These are phyloP conservation scores for Hamamelis virginiana DNA, from an alignment of 164 flowering plant genomes.

Conservation along the genomic window DNA sequence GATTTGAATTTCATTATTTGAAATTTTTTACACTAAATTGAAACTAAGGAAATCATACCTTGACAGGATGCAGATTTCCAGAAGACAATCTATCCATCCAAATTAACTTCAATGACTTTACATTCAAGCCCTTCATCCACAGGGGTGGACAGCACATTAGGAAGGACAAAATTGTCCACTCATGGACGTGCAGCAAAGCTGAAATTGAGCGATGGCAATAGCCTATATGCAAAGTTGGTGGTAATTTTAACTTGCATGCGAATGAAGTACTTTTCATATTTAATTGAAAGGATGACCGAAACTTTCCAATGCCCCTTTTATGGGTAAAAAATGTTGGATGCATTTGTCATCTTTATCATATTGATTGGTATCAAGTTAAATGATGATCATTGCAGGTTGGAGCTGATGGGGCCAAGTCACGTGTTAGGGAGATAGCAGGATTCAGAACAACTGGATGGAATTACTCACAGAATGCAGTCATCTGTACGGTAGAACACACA, in stretches of 20 bases:
- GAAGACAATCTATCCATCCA: conserved; percentile 63
- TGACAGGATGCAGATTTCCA: conserved; percentile 54
- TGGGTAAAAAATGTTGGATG: not conserved
- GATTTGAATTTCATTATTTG: not conserved
- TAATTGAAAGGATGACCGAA: not conserved
- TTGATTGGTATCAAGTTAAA: not conserved
- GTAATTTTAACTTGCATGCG: conserved; percentile 37
- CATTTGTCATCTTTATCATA: not conserved
- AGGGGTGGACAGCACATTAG: conserved; percentile 20
- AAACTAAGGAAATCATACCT: not conserved
- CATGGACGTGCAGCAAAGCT: conserved; percentile 54
- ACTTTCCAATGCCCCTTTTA: not conserved
- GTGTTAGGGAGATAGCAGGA: conserved; percentile 85
- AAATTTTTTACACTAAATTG: not conserved
- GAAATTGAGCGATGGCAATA: conserved; percentile 72
- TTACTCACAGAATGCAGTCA: conserved; percentile 86
- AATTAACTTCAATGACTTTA: conserved; percentile 61
- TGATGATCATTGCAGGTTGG: conserved; percentile 62
- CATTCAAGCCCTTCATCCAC: conserved; percentile 33
- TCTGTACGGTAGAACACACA: conserved; percentile 86
- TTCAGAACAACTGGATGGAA: conserved; percentile 86
- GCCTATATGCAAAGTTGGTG: conserved; percentile 81
- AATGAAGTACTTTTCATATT: not conserved
- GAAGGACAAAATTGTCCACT: conserved; percentile 18
- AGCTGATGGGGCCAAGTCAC: conserved; percentile 94